These are phyloP conservation scores for Penicillium sp. DNA, from an alignment of 2,329 filamentous ascomycete genomes.

Conservation along the genomic window DNA sequence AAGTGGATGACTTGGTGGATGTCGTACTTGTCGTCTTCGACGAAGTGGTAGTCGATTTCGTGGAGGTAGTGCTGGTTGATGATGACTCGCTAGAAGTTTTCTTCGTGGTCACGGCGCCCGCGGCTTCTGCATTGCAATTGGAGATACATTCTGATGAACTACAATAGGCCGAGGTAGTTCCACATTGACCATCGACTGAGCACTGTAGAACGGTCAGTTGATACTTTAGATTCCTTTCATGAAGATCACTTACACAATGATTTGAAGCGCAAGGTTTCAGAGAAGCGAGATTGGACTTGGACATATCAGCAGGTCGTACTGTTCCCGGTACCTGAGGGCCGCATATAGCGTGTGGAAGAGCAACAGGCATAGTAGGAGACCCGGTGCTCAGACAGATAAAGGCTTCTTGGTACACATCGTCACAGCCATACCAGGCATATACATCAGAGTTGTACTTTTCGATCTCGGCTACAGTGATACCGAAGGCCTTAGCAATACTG, in stretches of 20 bases:
- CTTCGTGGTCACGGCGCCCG: neutral
- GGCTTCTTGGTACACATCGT: constrained; percentile 27
- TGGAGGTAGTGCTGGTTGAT: neutral
- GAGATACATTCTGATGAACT: neutral
- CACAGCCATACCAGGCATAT: constrained; percentile 48
- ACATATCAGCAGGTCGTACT: constrained; percentile 19
- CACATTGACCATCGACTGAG: neutral
- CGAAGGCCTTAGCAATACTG: constrained; percentile 33
- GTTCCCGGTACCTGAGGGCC: constrained; percentile 49
- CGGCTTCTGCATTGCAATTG: neutral
- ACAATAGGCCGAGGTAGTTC: neutral
- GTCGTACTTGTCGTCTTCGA: neutral
- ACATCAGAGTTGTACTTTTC: constrained; percentile 44
- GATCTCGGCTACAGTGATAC: constrained; percentile 43
- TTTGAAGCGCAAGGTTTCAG: neutral
- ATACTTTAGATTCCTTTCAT: neutral
- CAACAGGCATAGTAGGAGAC: constrained; percentile 42
- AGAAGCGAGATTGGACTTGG: neutral
- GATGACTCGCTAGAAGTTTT: neutral
- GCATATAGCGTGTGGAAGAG: constrained; percentile 43
- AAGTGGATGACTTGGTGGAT: neutral
- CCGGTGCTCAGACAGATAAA: constrained; percentile 46
- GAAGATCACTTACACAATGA: neutral
- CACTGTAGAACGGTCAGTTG: neutral
- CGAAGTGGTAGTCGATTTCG: neutral